phyloP scores from a whole-genome alignment of 495 filamentous ascomycete genomes.

The Penicillium atrosanguineum region DNA sequence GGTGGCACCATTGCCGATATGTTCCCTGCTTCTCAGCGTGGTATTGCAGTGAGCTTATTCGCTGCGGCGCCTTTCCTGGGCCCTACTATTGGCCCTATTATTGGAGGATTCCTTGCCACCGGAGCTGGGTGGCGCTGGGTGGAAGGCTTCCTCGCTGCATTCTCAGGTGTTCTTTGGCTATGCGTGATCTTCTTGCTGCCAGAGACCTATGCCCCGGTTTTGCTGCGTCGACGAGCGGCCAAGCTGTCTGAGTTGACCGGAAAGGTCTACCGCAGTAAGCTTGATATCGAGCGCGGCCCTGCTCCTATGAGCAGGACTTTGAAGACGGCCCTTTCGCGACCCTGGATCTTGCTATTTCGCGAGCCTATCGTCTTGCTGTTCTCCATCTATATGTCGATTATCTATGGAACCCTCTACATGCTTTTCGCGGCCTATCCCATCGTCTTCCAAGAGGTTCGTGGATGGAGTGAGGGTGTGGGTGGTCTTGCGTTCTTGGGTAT shows the following conservation, averaged over 20 bases:
- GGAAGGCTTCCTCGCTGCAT: slow-evolving; percentile 48
- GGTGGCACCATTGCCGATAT: slow-evolving; percentile 70
- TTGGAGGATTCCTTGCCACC: slow-evolving; percentile 55
- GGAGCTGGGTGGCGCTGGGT: slow-evolving; percentile 63
- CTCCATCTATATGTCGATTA: slow-evolving; percentile 66
- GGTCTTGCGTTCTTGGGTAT: slow-evolving; percentile 76
- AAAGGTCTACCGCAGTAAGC: slow-evolving; percentile 45
- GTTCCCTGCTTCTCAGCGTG: slow-evolving; percentile 58
- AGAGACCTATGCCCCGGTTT: slow-evolving; percentile 55
- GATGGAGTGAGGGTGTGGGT: slow-evolving; percentile 65
- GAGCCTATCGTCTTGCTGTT: slow-evolving; percentile 58
- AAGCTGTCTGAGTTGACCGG: slow-evolving; percentile 49
- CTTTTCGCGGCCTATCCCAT: slow-evolving; percentile 76
- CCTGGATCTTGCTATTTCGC: slow-evolving; percentile 39
- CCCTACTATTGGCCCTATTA: slow-evolving; percentile 40
- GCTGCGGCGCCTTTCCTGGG: slow-evolving; percentile 60
- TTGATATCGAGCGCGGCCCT: slow-evolving; percentile 36
- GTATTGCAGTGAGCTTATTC: slow-evolving; percentile 59
- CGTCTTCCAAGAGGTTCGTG: slow-evolving; percentile 68
- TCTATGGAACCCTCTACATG: slow-evolving; percentile 73
- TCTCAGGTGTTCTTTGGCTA: slow-evolving; percentile 49
- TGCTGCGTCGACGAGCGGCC: slow-evolving; percentile 48
- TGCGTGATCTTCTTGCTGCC: slow-evolving; percentile 44
- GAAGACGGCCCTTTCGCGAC: slow-evolving; percentile 37
- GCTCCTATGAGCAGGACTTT: slow-evolving; percentile 25